Evolutionary conservation across 2,329 filamentous ascomycete species (phyloP), one percentile per base, ranked within the genome.

Genomic region (Dactylonectria macrodidyma): DNA sequence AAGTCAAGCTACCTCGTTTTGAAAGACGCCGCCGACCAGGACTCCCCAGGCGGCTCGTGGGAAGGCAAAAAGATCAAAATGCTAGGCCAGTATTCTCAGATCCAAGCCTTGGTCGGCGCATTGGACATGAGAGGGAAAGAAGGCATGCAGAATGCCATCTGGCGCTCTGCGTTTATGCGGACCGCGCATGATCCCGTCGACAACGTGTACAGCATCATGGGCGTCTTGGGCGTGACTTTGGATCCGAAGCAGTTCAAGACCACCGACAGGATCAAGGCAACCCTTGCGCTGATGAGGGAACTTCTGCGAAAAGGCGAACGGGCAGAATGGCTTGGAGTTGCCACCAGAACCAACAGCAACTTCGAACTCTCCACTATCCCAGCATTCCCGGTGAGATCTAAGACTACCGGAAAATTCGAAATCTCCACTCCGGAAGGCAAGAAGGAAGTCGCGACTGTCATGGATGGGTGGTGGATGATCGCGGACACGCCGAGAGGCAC

Each of bases 381-480:
- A 6, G 26, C 19, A 16, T 58, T 58, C 12, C 46, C 87, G 38
- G 16, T 6, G 11, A 0, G 86, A 89, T 38, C 78, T 83, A 2
- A 74, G 19, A 19, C 19, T 19, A 19, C 19, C 69, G 71, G 76
- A 0, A 65, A 77, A 24, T 62, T 63, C 12, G 30, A 83, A 2
- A 70, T 80, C 0, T 64, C 3, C 12, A 50, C 44, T 6, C 12
- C 48, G 5, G 19, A 50, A 65, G 10, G 76, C 72, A 2, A 67
- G 64, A 24, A 19, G n/a, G 46, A 63, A 38, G 52, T 30, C 30
- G 44, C 48, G 5, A 46, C 19, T 22, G 11, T 51, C 11, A 57
- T 62, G 36, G 61, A 59, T 44, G 54, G 48, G 9, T 68, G 65
- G 66, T 70, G 66, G 66, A 56, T 38, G 36, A 47, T 70, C n/a